These are phyloP conservation scores for Myriangium duriaei DNA, from an alignment of 2,329 filamentous ascomycete species.

Conservation along the genomic window DNA sequence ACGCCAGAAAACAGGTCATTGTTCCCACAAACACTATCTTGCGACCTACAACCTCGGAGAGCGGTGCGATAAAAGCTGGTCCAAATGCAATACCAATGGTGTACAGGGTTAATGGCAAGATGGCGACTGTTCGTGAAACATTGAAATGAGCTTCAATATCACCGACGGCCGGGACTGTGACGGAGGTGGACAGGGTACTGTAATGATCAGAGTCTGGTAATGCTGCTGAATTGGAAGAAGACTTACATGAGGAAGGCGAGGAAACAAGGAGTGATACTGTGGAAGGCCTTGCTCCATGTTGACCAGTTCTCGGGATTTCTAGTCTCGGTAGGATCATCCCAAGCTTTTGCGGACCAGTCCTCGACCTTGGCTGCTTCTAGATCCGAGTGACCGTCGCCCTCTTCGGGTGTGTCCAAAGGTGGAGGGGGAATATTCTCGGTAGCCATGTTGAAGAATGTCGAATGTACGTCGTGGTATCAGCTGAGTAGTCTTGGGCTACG, in stretches of 20 bases:
- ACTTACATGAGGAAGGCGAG: conserved; percentile 7
- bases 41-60: conserved; percentile 16
- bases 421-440: no score
- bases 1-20: conserved; percentile 12
- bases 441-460: no score
- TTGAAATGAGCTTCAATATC: conserved; percentile 1
- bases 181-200: conserved; percentile 6
- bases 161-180: conserved; percentile 1
- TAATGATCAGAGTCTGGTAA: not conserved
- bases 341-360: no score
- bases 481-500: no score
- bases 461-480: no score
- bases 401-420: no score
- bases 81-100: conserved; percentile 12
- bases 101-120: conserved; percentile 11
- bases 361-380: no score
- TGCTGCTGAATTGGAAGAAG: not conserved
- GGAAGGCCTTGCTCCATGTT: not conserved
- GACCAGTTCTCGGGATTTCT: conserved; percentile 4
- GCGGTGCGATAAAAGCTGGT: conserved; percentile 22
- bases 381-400: no score
- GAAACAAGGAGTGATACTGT: conserved; percentile 5
- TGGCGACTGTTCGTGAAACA: not conserved
- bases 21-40: conserved; percentile 10
- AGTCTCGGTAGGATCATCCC: conserved; percentile 4